Conservation (phyloP, 306 rosid species). For the Pterocarpus macrocarpus region DNA sequence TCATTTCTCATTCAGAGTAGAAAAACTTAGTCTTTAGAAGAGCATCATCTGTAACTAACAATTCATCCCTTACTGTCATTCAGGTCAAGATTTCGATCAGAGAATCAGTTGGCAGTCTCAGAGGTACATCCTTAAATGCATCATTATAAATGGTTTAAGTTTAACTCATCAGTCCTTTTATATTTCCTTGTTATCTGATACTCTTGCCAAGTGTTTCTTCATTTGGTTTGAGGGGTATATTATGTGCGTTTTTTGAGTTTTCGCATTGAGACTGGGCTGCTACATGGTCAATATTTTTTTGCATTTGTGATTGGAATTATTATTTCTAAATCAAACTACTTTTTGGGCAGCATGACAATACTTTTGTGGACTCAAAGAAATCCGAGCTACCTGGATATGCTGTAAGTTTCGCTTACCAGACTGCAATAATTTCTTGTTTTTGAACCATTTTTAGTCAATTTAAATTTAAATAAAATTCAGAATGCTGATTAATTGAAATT, state of each 20-base stretch:
- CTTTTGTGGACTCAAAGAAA: constrained; percentile 61
- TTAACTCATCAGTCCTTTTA: constrained; percentile 19
- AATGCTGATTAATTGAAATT: constrained; percentile 27
- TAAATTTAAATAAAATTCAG: constrained; percentile 17
- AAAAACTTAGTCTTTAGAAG: constrained; percentile 10
- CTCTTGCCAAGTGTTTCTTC: background rate
- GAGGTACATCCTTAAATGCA: constrained; percentile 57
- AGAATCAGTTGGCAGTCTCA: constrained; percentile 46
- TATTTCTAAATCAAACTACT: constrained; percentile 31
- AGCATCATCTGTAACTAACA: constrained; percentile 39
- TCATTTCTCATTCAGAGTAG: constrained; percentile 22
- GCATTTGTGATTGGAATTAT: constrained; percentile 10
- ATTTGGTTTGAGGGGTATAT: background rate
- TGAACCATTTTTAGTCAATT: constrained; percentile 23
- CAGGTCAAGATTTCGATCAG: constrained; percentile 64
- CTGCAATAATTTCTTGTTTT: constrained; percentile 35
- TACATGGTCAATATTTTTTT: constrained; percentile 19
- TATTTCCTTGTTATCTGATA: constrained; percentile 23
- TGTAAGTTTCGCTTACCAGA: constrained; percentile 54
- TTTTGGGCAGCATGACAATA: constrained; percentile 56
- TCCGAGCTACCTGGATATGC: constrained; percentile 76
- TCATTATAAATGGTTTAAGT: constrained; percentile 9
- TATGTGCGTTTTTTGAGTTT: constrained; percentile 8
- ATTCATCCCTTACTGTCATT: constrained; percentile 42
- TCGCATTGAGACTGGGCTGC: constrained; percentile 14